These are phyloP conservation scores for Sinapis alba DNA, from an alignment of 441 rosid species.

Conservation along the genomic window DNA sequence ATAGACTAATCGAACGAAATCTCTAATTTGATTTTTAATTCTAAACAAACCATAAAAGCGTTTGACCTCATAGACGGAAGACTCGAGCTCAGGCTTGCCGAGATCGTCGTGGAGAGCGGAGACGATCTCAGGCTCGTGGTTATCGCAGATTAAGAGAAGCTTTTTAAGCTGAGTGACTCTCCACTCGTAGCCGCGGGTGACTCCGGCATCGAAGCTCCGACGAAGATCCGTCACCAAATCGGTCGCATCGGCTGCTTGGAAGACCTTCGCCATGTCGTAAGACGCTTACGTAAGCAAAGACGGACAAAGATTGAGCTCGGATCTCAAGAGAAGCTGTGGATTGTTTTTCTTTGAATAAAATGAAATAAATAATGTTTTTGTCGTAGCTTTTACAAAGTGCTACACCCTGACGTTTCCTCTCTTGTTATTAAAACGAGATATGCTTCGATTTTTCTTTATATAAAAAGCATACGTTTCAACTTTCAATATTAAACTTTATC, in stretches of 20 bases:
- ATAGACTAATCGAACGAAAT: neutral
- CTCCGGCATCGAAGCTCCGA: constrained; percentile 55
- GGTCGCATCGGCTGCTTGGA: constrained; percentile 51
- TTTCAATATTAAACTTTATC: no score
- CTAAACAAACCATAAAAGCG: neutral
- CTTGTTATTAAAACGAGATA: neutral
- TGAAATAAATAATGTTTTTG: neutral
- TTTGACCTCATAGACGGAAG: constrained; percentile 67
- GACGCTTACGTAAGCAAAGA: constrained; percentile 8
- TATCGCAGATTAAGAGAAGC: constrained; percentile 56
- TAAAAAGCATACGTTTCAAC: neutral
- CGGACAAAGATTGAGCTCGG: neutral
- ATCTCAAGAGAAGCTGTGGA: constrained; percentile 18
- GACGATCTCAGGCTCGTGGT: constrained; percentile 62
- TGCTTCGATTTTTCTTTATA: neutral
- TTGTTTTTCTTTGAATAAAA: neutral
- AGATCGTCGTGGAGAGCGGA: constrained; percentile 72
- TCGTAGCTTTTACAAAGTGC: neutral
- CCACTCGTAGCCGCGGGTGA: constrained; percentile 80
- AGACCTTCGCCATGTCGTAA: constrained; percentile 31
- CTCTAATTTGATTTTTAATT: neutral
- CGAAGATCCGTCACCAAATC: constrained; percentile 54
- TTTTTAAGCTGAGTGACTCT: constrained; percentile 62
- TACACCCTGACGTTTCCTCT: neutral
- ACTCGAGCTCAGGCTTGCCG: constrained; percentile 65